These are phyloP conservation scores for Wickerhamomyces chaumierensis DNA, from an alignment of 805 yeast species.

Conservation along the genomic window DNA sequence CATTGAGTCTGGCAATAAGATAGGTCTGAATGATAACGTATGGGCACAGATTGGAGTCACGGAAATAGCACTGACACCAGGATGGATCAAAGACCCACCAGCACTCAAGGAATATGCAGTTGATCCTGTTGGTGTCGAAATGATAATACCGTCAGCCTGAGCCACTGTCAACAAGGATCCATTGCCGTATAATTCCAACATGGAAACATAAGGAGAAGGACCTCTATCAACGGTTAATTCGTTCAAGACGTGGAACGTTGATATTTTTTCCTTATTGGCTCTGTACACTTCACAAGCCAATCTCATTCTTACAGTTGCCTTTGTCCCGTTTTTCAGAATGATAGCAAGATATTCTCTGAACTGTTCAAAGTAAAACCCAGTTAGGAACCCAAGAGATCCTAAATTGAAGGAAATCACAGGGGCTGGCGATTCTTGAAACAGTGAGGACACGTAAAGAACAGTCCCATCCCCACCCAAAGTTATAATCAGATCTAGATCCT, in stretches of 20 bases:
- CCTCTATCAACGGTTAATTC: constrained; percentile 91
- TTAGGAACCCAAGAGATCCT: constrained; percentile 88
- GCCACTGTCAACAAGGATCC: constrained; percentile 76
- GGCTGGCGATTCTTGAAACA: constrained; percentile 79
- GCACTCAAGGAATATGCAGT: constrained; percentile 94
- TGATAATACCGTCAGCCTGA: constrained; percentile 87
- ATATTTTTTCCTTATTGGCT: constrained; percentile 25
- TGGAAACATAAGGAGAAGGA: constrained; percentile 85
- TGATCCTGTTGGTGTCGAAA: constrained; percentile 93
- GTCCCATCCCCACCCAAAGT: constrained; percentile 98
- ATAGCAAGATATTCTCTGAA: constrained; percentile 47
- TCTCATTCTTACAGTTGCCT: constrained; percentile 75
- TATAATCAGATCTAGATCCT: constrained; percentile 64
- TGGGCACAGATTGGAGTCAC: constrained; percentile 97
- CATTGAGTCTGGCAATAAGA: constrained; percentile 90
- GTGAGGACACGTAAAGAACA: constrained; percentile 75
- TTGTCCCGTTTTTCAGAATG: constrained; percentile 61
- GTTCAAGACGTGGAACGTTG: constrained; percentile 70
- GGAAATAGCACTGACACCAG: constrained; percentile 83
- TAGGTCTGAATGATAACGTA: constrained; percentile 85
- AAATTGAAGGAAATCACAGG: constrained; percentile 83
- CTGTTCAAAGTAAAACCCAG: constrained; percentile 72
- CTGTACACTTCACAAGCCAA: constrained; percentile 68
- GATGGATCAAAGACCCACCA: constrained; percentile 91
- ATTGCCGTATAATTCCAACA: constrained; percentile 83